phyloP scores from a whole-genome alignment of 108 stramenopile species.

The Epithemia pelagica region DNA sequence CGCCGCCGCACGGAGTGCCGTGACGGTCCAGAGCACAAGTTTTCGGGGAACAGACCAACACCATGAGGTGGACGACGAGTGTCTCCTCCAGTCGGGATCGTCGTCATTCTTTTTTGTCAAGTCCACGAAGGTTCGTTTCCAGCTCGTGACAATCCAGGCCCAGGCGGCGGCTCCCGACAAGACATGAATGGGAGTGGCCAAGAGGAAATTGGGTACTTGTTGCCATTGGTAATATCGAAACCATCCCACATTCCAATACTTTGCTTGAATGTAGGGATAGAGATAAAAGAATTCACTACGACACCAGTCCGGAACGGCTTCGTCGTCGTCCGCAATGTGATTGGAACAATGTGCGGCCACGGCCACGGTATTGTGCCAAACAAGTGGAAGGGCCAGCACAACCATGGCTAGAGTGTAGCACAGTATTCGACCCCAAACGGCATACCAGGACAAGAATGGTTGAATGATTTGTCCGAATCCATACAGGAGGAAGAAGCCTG shows the following conservation, averaged over 20 bases:
- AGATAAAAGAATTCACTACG: constrained; percentile 43
- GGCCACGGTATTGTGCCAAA: constrained; percentile 53
- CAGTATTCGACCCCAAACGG: background rate
- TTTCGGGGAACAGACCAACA: too few relatives aligned
- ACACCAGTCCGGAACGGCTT: constrained; percentile 5
- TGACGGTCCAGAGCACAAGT: background rate
- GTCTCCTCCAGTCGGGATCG: background rate
- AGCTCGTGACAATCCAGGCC: constrained; percentile 42
- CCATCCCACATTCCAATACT: constrained; percentile 86
- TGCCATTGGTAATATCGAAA: constrained; percentile 69
- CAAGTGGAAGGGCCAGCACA: constrained; percentile 36
- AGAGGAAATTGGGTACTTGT: constrained; percentile 79
- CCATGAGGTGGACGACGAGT: too few relatives aligned
- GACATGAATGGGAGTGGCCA: constrained; percentile 59
- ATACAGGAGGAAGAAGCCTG: constrained; percentile 45
- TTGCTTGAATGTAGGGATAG: constrained; percentile 64
- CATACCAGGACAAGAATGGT: constrained; percentile 1
- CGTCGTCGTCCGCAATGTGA: background rate
- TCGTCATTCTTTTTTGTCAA: background rate
- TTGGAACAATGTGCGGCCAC: constrained; percentile 39
- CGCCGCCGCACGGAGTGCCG: background rate
- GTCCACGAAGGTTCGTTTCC: background rate
- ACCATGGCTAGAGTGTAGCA: background rate
- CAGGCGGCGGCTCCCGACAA: constrained; percentile 34
- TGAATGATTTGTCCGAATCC: constrained; percentile 35